Evolutionary conservation across 2,329 filamentous ascomycete genomes (phyloP), one percentile per base, ranked within the genome.

Genomic region (Neospermospora avenae): DNA sequence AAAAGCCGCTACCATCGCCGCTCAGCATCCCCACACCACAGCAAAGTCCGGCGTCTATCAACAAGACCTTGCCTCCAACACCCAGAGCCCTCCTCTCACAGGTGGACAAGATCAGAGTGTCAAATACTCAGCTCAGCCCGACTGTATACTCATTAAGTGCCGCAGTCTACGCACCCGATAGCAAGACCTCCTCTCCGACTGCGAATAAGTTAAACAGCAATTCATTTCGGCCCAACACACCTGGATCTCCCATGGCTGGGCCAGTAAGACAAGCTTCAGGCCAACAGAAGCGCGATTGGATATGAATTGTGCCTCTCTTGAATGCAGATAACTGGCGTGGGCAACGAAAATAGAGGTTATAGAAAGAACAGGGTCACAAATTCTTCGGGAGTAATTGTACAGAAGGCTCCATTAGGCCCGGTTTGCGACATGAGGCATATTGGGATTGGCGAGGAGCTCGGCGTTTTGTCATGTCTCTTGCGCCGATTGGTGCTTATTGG

Each of bases 71-170:
- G 3, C 69, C 68, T 8, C 62, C 62, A 11, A 64, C 64, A 31
- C 68, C 67, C 10, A 63, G 51, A 44, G 37, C 44, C 3, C 39
- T 53, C 16, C 41, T 63, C 16, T 54, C 55, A 5, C 55, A 73
- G 3, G 70, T 72, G 13, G 67, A 75, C 31, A 71, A 53, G 4
- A 24, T 58, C 24, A 58, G 74, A 22, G 79, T 76, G 34, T 60
- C 63, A 44, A 61, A 57, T 2, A 65, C 60, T 4, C 63, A 68
- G 31, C 74, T 85, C 2, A 83, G 77, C 59, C 79, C 83, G 2
- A 75, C 77, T 1, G 80, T 84, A 3, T 85, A 85, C 69, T 63
- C 64, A n/a, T 67, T 67, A 2, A 83, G 77, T 59, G 79, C 83
- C 2, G 75, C 77, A 1, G 80, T 84, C 4, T 85, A 85, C 69